Conservation (phyloP, 2,329 filamentous ascomycete species). For the Aureobasidium uvarum region DNA sequence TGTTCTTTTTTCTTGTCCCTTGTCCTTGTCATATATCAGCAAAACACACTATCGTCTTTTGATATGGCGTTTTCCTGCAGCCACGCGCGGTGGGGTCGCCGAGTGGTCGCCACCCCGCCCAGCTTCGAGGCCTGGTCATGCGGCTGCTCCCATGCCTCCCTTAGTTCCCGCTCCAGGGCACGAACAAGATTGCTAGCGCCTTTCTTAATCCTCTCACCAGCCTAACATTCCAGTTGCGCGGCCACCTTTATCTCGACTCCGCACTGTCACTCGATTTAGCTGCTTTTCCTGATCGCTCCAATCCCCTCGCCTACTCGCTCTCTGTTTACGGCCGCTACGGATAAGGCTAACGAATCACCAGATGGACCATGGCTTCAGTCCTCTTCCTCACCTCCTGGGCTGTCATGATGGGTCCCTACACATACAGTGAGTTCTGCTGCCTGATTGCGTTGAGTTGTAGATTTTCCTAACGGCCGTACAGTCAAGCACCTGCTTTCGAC, state of each 20-base stretch:
- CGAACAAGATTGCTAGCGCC: conserved; percentile 26
- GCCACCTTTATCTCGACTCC: conserved; percentile 18
- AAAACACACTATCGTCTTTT: conserved; percentile 4
- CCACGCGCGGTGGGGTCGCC: conserved; percentile 24
- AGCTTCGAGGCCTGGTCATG: conserved; percentile 29
- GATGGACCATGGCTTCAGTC: conserved; percentile 90
- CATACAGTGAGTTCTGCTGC: conserved; percentile 57
- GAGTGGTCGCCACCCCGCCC: conserved; percentile 19
- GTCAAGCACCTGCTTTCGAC: conserved; percentile 79
- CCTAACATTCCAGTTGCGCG: conserved; percentile 26
- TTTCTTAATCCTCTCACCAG: conserved; percentile 20
- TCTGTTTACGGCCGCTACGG: conserved; percentile 26
- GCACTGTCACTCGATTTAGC: conserved; percentile 25
- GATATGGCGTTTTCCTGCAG: conserved; percentile 20
- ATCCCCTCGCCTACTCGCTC: conserved; percentile 21
- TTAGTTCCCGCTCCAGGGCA: conserved; percentile 29
- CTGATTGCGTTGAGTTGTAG: not conserved
- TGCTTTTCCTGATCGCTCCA: conserved; percentile 22
- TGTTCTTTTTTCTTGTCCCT: conserved; percentile 1
- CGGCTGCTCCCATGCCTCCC: conserved; percentile 30
- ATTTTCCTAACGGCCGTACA: conserved; percentile 32
- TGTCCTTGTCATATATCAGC: not conserved
- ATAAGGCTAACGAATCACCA: conserved; percentile 49
- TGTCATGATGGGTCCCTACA: conserved; percentile 85
- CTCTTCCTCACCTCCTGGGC: conserved; percentile 92